Base-by-base conservation (phyloP, 441 rosid genomes). In the Arabidopsis lyrata region DNA sequence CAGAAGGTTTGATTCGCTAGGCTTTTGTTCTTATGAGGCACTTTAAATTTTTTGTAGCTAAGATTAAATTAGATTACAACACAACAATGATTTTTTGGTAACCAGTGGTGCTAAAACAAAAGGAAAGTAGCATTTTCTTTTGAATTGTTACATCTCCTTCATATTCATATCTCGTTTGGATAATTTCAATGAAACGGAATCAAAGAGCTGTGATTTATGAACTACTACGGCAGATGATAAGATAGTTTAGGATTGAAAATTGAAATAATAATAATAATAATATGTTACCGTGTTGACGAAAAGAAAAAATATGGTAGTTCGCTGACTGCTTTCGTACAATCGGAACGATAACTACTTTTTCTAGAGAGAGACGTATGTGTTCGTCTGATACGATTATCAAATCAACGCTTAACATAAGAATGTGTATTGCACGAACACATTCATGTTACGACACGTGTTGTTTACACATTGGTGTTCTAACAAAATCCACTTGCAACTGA, bases 371-470 rank as follows among this genome's bases (percentile, higher is more conserved):
- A 50, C 49, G 50, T 49, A 60, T 60, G 60, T 60, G 75, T 60
- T 27, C 41, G 32, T 36, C 11, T 70, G 4, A 35, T 27, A 27
- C 13, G 67, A 61, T 50, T 22, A 22, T 22, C 24, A 22, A 22
- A 49, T 16, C 52, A 16, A 50, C 75, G 22, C 41, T 61, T 29
- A 39, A 62, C 35, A 52, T 24, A 20, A 53, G 64, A 42, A 29
- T 16, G 42, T 64, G 50, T 15, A 36, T 13, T 65, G 50, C 77
- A 65, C 53, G 53, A 73, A 47, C 59, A 16, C 66, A 65, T 47
- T 35, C 3, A 14, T 47, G 15, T 57, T 35, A 9, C 1, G 60
- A 66, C 72, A 41, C 66, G 72, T 57, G 77, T 41, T 39, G 9
- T 29, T 38, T 65, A 38, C 58, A 56, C 58, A 55, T 45, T 35